Conservation (phyloP, 2,329 filamentous ascomycete genomes). For the Cryphonectria radicalis region DNA sequence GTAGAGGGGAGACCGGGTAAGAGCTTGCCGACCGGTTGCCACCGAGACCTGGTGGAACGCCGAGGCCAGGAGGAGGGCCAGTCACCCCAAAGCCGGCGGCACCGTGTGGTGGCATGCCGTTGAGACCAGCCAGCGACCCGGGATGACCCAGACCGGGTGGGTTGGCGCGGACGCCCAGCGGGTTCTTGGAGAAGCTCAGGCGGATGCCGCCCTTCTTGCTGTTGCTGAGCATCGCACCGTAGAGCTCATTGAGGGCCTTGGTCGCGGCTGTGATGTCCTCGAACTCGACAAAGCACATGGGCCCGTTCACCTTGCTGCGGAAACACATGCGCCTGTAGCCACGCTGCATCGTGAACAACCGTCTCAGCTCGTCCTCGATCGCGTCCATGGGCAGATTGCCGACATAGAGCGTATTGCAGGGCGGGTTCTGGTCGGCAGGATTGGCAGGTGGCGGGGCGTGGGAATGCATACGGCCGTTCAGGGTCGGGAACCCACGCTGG, state of each 20-base stretch:
- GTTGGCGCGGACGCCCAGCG: conserved; percentile 84
- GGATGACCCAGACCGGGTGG: conserved; percentile 55
- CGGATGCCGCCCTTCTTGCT: conserved; percentile 94
- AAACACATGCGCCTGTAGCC: conserved; percentile 96
- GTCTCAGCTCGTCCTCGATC: conserved; percentile 93
- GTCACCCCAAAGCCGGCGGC: conserved; percentile 68
- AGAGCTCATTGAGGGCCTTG: conserved; percentile 86
- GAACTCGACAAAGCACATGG: conserved; percentile 99
- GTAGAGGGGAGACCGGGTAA: conserved; percentile 12
- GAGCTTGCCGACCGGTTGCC: conserved; percentile 32
- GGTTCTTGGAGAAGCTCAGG: conserved; percentile 96
- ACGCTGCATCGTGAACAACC: conserved; percentile 88
- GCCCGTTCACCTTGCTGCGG: conserved; percentile 90
- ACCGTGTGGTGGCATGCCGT: conserved; percentile 57
- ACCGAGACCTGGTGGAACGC: conserved; percentile 70
- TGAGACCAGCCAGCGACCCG: conserved; percentile 57
- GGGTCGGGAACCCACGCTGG: conserved; percentile 8
- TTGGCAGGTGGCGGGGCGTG: conserved; percentile 72
- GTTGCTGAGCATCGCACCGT: conserved; percentile 85
- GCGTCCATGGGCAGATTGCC: conserved; percentile 94
- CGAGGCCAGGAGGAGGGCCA: conserved; percentile 81
- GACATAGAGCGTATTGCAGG: conserved; percentile 97
- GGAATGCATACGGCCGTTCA: conserved; percentile 5
- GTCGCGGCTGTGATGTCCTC: conserved; percentile 92
- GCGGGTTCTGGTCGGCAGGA: conserved; percentile 93